Base-by-base conservation (phyloP, 2,329 filamentous ascomycete species). In the Hypoxylon rubiginosum region DNA sequence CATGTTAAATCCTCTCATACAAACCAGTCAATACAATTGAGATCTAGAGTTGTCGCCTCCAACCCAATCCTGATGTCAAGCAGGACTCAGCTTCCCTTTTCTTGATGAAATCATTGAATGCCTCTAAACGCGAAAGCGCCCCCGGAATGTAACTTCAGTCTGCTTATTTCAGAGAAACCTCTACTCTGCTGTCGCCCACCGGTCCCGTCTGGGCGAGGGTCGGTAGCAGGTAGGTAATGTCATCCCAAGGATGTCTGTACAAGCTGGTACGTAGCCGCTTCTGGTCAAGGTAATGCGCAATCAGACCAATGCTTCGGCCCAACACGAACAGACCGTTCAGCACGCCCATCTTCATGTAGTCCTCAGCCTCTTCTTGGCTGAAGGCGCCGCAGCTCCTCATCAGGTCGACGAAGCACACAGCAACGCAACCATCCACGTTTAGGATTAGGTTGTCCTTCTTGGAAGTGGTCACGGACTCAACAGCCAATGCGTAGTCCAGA, bases 391-490 rank as follows among this genome's bases (percentile, higher is more conserved):
- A 97, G 89, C 97, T 97, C 83, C 96, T 93, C 83, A 99, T 87
- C 70, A 99, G 87, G 79, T 99, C 96, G 72, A 99, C 94, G 79
- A 99, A 99, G 91, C 94, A 97, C 80, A 99, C 96, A 73, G 96
- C 96, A 78, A 99, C 92, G 82, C 93, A 97, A 76, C 96, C 96
- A 79, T 98, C 96, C 65, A 99, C 96, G 87, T 99, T 99, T 78
- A 99, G 91, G 76, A 99, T 99, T 74, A 99, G 90, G 88, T 98
- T 99, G 86, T 99, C 96, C 89, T 99, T 99, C 92, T 99, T 99
- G 72, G 94, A 97, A 54, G 96, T 99, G 60, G 96, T 99, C 71
- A 99, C 96, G 10, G 92, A 92, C 89, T 99, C 96, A 73, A 99
- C 96, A 50, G 96, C 96, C 78, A 99, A 90, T 73, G 96, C 96